Evolutionary conservation across 345 rosid species (phyloP), one percentile per base, ranked within the genome.

Genomic region (Euphorbia lathyris): DNA sequence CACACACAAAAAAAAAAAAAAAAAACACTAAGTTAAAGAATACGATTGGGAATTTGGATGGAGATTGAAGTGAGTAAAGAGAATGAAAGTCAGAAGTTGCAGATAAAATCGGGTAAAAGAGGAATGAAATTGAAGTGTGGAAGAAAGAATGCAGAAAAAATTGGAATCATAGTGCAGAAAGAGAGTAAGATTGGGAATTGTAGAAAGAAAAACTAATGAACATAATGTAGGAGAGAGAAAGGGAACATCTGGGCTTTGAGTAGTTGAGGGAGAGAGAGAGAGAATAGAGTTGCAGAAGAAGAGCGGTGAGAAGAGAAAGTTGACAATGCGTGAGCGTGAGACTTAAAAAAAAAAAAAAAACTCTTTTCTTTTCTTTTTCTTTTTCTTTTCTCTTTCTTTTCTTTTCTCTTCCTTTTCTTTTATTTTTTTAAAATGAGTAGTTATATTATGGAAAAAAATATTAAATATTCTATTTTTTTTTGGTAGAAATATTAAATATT

Each of bases 241-340:
- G 56, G 19, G 43, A 60, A 32, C 48, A 65, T 56, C 57, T 56
- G 66, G 58, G 47, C 25, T 63, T 12, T 17, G 63, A 58, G 57
- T 48, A 16, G 22, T 34, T 43, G 34, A 58, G 66, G 30, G 67
- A 10, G 32, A 32, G 58, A 36, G 27, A 38, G 14, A n/a, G 36
- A 70, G 66, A 48, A n/a, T n/a, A 34, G 38, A 34, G 65, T 17
- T 56, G 65, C 23, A 30, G 61, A 52, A 26, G 1, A 38, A 52
- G 52, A 55, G 22, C 17, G 56, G 47, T 51, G 11, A 23, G 72
- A 26, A 12, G 50, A 58, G 42, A 74, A 77, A 68, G 81, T 82
- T 80, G 86, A 79, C 81, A 59, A 58, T 53, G 82, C 61, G 68
- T 63, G 74, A 47, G 74, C 63, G 63, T 36, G 7, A 9, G 23